Evolutionary conservation across 257 asterid genomes (phyloP).

Genomic region (Ehretia macrophylla): DNA sequence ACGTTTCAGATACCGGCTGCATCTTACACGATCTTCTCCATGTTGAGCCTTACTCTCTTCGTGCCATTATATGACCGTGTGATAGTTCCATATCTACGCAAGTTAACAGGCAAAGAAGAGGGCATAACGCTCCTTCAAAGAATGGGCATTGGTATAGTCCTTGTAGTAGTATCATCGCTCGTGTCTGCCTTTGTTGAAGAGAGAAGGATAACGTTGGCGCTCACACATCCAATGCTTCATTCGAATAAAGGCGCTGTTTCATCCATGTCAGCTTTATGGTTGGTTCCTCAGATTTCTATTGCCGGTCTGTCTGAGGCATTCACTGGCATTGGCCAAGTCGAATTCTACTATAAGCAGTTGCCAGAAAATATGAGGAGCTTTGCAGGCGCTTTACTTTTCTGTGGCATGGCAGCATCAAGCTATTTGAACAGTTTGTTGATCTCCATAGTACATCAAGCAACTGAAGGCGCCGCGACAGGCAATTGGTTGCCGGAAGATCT

Average conservation of each 20-base stretch:
- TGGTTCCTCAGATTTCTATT: slow-evolving; percentile 24
- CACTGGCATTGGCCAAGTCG: slow-evolving; percentile 24
- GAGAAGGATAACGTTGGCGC: slow-evolving; percentile 11
- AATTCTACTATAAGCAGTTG: slow-evolving; percentile 29
- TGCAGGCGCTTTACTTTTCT: slow-evolving; percentile 25
- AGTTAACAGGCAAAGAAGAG: slow-evolving; percentile 34
- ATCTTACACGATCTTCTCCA: slow-evolving; percentile 55
- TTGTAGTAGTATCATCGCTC: neutral
- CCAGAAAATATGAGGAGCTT: slow-evolving; percentile 37
- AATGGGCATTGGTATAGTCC: slow-evolving; percentile 53
- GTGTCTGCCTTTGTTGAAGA: slow-evolving; percentile 19
- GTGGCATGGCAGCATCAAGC: slow-evolving; percentile 21
- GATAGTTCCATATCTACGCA: slow-evolving; percentile 34
- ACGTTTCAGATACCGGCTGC: slow-evolving; percentile 68
- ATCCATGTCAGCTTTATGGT: slow-evolving; percentile 24
- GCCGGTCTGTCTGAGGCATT: slow-evolving; percentile 28
- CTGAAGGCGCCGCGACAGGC: slow-evolving; percentile 15
- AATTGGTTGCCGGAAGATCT: slow-evolving; percentile 31
- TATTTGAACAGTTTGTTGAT: slow-evolving; percentile 25
- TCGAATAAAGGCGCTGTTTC: slow-evolving; percentile 19
- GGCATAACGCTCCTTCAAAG: slow-evolving; percentile 73
- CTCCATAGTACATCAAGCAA: slow-evolving; percentile 20
- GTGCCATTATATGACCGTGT: slow-evolving; percentile 61
- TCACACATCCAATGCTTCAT: slow-evolving; percentile 17
- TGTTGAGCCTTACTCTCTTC: slow-evolving; percentile 54